Conservation (phyloP, 2,329 filamentous ascomycete genomes). For the Monilinia laxa region DNA sequence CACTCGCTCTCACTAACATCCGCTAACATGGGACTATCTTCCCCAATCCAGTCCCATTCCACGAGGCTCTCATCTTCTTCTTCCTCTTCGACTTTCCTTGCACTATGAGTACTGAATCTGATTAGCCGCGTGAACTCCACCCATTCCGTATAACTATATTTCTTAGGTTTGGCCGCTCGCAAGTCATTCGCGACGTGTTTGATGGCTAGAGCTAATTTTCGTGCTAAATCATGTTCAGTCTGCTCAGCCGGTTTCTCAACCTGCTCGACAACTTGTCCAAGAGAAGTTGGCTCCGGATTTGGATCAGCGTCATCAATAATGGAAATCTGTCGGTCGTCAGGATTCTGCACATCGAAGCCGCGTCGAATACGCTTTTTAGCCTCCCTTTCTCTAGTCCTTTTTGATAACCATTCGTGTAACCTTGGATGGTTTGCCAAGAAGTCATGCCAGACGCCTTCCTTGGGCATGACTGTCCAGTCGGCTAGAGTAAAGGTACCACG, state of each 20-base stretch:
- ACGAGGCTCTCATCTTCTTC: conserved; percentile 59
- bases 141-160: conserved; percentile 69
- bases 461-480: conserved; percentile 65
- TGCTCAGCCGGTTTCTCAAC: conserved; percentile 40
- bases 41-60: conserved; percentile 72
- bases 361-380: conserved; percentile 45
- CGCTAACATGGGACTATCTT: conserved; percentile 65
- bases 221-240: conserved; percentile 51
- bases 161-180: conserved; percentile 46
- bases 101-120: conserved; percentile 48
- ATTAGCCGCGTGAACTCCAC: conserved; percentile 64
- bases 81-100: conserved; percentile 42
- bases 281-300: conserved; percentile 20
- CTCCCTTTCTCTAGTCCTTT: conserved; percentile 43
- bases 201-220: conserved; percentile 57
- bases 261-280: conserved; percentile 36
- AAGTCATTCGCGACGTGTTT: conserved; percentile 55
- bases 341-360: conserved; percentile 39
- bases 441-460: conserved; percentile 54
- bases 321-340: conserved; percentile 37
- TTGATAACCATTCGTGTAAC: conserved; percentile 43
- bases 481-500: conserved; percentile 59
- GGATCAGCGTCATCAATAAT: background rate
- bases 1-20: conserved; percentile 64
- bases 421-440: conserved; percentile 51